phyloP scores from a whole-genome alignment of 495 filamentous ascomycete species.

The Aspergillus nanangensis region DNA sequence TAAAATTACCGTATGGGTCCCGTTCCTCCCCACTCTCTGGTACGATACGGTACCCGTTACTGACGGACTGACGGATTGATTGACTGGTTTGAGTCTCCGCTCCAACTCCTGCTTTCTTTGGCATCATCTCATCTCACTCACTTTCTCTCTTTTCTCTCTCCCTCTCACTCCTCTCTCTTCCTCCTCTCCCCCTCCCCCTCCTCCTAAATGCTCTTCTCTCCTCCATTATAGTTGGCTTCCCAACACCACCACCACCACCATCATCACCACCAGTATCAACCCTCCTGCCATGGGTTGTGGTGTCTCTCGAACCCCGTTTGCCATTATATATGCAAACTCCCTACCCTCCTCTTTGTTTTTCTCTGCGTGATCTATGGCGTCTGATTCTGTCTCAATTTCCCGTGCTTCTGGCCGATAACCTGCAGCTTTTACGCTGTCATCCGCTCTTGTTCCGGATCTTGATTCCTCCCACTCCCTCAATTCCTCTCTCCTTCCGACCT shows the following conservation, averaged over 20 bases:
- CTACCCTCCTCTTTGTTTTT: slow-evolving; percentile 13
- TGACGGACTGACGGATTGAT: slow-evolving; percentile 19
- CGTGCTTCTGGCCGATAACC: slow-evolving; percentile 44
- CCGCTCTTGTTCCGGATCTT: slow-evolving; percentile 28
- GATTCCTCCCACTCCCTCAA: slow-evolving; percentile 11
- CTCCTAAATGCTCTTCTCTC: slow-evolving; percentile 4
- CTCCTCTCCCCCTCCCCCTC: slow-evolving; percentile 5
- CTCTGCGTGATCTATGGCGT: slow-evolving; percentile 37
- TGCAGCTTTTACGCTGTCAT: slow-evolving; percentile 42
- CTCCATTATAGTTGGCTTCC: too few species aligned
- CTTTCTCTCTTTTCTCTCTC: slow-evolving; percentile 13
- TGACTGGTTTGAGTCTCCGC: slow-evolving; percentile 16
- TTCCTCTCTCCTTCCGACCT: slow-evolving; percentile 10
- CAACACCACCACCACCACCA: too few species aligned
- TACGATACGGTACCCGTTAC: slow-evolving; percentile 21
- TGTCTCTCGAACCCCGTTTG: slow-evolving; percentile 17
- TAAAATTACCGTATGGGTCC: too few species aligned
- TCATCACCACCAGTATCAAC: too few species aligned
- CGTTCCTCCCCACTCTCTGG: neutral
- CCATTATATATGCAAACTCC: slow-evolving; percentile 19
- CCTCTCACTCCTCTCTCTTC: slow-evolving; percentile 5
- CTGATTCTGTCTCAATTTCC: slow-evolving; percentile 29
- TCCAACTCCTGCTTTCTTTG: slow-evolving; percentile 20
- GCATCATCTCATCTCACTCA: slow-evolving; percentile 28
- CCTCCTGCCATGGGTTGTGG: slow-evolving; percentile 22